Evolutionary conservation across 768 basidiomycete genomes (phyloP), one percentile per base, ranked within the genome.

Genomic region (Hericium coralloides): DNA sequence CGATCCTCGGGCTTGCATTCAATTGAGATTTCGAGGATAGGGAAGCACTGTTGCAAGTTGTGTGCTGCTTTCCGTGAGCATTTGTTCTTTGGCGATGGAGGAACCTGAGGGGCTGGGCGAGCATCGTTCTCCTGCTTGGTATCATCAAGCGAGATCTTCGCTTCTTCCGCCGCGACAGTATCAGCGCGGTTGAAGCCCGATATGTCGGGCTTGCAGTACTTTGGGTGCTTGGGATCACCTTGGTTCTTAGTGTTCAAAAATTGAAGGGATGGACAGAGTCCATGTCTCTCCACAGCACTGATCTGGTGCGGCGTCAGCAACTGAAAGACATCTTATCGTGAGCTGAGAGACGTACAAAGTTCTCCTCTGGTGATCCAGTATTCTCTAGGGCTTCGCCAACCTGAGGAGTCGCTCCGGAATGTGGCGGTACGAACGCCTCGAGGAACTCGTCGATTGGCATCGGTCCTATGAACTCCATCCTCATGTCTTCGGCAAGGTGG

Each of bases 381-480:
- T 9, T 15, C 15, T 7, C 18, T 12, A 15, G 18, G 23, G 7
- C 18, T 5, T 22, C 15, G 18, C 23, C 20, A 9, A 31, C 26
- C 26, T 49, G 18, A 23, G 49, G 23, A 15, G 10, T 7, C 8
- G 15, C 9, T 7, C 17, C 15, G 26, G 43, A 45, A 8, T 17
- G 15, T 20, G 17, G 8, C 7, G 49, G 49, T 10, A 49, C 15
- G 8, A 49, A 49, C 9, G 18, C 49, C 18, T 49, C 49, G 49
- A 49, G 49, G 18, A 49, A 49, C 14, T 49, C 49, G 8, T 49
- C 18, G 18, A 49, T 20, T 3, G 49, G 49, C 49, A 49, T 49
- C 18, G 49, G 49, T 10, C 49, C 49, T n/a, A 49, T 4, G 20
- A 49, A 49, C 23, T 81, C 72, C n/a, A 81, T 79, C 65, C 84